A percentile compares a stretch with the other conserved stretches of the same genome.
Conservation (phyloP, 352 stramenopile species). For the Phytophthora multivora region DNA sequence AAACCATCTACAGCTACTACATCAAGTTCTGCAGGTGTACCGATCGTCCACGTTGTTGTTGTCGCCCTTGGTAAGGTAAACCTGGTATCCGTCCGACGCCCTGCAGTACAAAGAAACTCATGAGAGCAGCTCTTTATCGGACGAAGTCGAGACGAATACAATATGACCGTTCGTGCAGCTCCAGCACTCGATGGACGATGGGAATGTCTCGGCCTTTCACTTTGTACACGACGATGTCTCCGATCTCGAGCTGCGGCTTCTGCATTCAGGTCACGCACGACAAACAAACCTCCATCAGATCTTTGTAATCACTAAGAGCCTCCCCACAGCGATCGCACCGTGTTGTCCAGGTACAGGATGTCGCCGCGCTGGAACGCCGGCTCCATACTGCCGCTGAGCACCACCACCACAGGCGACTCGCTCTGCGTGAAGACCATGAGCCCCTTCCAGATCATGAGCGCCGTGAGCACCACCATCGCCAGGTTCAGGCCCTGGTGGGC, state of each 20-base stretch:
- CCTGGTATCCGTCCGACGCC: slow-evolving; percentile 86
- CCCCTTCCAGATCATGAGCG: slow-evolving; percentile 99
- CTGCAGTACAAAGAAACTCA: slow-evolving; percentile 23
- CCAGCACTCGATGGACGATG: slow-evolving; percentile 98
- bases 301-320: not conserved
- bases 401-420: slow-evolving; percentile 98
- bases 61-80: slow-evolving; percentile 99
- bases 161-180: slow-evolving; percentile 92
- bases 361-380: slow-evolving; percentile 99
- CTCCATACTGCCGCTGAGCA: slow-evolving; percentile 98
- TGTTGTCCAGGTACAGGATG: slow-evolving; percentile 98
- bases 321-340: slow-evolving; percentile 37
- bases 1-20: not conserved
- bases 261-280: slow-evolving; percentile 21
- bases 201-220: slow-evolving; percentile 99
- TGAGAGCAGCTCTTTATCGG: no score
- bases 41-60: slow-evolving; percentile 99
- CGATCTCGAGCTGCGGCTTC: slow-evolving; percentile 81
- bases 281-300: slow-evolving; percentile 1
- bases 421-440: slow-evolving; percentile 98
- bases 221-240: slow-evolving; percentile 96
- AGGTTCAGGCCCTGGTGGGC: slow-evolving; percentile 98
- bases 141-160: not conserved
- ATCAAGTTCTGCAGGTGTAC: slow-evolving; percentile 31
- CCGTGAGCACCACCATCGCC: slow-evolving; percentile 98